Evolutionary conservation across 495 filamentous ascomycete species (phyloP).

Genomic region (Darksidea phi): DNA sequence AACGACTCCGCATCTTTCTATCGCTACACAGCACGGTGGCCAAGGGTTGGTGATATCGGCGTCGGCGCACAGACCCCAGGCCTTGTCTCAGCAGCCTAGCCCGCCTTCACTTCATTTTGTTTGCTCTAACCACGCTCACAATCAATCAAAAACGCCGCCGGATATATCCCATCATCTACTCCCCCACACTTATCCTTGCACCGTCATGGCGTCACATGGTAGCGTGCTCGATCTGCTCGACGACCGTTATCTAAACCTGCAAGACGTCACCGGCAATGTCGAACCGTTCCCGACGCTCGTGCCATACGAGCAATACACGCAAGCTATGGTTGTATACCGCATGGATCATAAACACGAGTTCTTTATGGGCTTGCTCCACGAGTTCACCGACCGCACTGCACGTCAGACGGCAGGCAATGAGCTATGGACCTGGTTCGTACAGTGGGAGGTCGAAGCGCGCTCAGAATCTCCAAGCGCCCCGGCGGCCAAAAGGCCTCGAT

Average conservation of each 20-base stretch:
- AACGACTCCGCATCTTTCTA: no score
- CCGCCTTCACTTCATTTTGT: no score
- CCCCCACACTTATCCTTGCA: background rate
- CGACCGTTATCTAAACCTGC: conserved; percentile 11
- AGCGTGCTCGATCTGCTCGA: conserved; percentile 22
- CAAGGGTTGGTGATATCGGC: no score
- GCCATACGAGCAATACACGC: conserved; percentile 18
- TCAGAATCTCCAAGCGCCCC: background rate
- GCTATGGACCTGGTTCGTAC: conserved; percentile 22
- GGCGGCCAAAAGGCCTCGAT: conserved; percentile 2
- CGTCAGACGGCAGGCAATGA: background rate
- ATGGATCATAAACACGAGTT: conserved; percentile 13
- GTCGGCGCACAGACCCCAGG: no score
- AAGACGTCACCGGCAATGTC: conserved; percentile 26
- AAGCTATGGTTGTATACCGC: conserved; percentile 10
- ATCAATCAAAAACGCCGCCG: no score
- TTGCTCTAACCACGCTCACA: background rate
- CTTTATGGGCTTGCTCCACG: conserved; percentile 14
- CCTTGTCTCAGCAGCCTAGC: no score
- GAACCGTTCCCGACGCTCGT: conserved; percentile 15
- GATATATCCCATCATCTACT: background rate
- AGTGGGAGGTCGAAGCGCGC: conserved; percentile 16
- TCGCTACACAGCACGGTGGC: no score
- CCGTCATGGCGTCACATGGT: conserved; percentile 20
- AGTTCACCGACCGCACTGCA: conserved; percentile 9